These are phyloP conservation scores for Trichoderma pleuroti DNA, from an alignment of 2,329 filamentous ascomycete genomes.

Conservation along the genomic window DNA sequence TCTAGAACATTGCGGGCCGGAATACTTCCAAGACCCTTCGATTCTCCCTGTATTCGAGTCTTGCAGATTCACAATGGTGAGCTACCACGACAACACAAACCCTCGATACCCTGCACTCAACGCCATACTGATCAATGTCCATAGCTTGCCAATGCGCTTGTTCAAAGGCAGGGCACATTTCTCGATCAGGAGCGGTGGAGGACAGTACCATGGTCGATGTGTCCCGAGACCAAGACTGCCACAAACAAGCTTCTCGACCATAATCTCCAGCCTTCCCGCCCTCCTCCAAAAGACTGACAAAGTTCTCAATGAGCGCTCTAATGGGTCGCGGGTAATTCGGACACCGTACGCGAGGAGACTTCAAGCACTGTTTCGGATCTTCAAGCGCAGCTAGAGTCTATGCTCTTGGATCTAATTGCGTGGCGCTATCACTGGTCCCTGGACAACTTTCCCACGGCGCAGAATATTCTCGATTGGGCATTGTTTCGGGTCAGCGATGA, in stretches of 20 bases:
- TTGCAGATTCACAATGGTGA: background rate
- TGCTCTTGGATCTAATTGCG: background rate
- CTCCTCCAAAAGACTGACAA: background rate
- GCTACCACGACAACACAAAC: background rate
- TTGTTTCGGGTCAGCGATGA: background rate
- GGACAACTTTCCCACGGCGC: background rate
- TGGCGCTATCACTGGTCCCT: background rate
- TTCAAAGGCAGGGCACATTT: background rate
- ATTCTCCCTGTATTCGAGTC: background rate
- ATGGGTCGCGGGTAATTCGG: background rate
- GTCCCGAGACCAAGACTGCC: background rate
- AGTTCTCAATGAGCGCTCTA: background rate
- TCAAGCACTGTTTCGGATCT: background rate
- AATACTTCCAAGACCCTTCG: background rate
- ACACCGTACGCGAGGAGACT: background rate
- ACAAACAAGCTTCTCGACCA: slow-evolving; percentile 1
- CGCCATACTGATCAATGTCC: background rate
- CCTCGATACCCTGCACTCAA: background rate
- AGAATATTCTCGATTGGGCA: background rate
- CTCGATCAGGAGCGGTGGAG: background rate
- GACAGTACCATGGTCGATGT: background rate
- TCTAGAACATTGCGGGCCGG: slow-evolving; percentile 2
- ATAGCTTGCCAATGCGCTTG: slow-evolving; percentile 1
- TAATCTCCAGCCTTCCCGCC: background rate
- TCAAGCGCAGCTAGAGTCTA: background rate